phyloP scores from a whole-genome alignment of 176 grass and related monocot species.

The Triticum monococcum region DNA sequence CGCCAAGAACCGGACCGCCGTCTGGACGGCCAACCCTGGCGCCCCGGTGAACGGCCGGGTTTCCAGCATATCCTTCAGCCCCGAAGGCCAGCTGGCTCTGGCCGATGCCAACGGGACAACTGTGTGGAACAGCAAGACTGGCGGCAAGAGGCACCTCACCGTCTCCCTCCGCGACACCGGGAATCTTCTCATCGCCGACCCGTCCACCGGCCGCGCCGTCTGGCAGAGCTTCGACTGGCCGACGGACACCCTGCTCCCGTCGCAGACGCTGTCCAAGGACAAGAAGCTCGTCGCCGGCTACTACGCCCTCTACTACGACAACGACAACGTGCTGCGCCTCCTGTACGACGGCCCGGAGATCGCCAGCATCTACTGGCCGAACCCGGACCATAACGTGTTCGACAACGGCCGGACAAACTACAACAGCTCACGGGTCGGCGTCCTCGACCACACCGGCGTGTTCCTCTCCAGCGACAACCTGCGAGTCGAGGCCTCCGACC shows the following conservation, averaged over 20 bases:
- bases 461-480: constrained; percentile 19
- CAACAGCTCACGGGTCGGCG: constrained; percentile 38
- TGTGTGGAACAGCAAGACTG: constrained; percentile 49
- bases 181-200: constrained; percentile 45
- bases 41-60: constrained; percentile 40
- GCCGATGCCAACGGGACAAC: constrained; percentile 46
- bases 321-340: constrained; percentile 57
- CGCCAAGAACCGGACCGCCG: constrained; percentile 28
- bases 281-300: constrained; percentile 30
- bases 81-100: constrained; percentile 48
- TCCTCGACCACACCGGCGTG: constrained; percentile 39
- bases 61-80: constrained; percentile 41
- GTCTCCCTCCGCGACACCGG: constrained; percentile 46
- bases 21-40: constrained; percentile 60
- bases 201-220: background rate
- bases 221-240: constrained; percentile 54
- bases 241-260: constrained; percentile 42
- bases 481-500: constrained; percentile 17
- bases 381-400: background rate
- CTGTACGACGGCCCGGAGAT: constrained; percentile 38
- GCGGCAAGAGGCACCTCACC: background rate
- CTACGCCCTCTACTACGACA: constrained; percentile 48
- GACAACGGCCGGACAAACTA: constrained; percentile 23
- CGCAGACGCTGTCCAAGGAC: constrained; percentile 28
- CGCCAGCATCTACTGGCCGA: constrained; percentile 59